Percentiles rank a stretch among this genome's conserved stretches.
Evolutionary conservation across 2,329 filamentous ascomycete genomes (phyloP).

Genomic region (Cordyceps cateniannulata): DNA sequence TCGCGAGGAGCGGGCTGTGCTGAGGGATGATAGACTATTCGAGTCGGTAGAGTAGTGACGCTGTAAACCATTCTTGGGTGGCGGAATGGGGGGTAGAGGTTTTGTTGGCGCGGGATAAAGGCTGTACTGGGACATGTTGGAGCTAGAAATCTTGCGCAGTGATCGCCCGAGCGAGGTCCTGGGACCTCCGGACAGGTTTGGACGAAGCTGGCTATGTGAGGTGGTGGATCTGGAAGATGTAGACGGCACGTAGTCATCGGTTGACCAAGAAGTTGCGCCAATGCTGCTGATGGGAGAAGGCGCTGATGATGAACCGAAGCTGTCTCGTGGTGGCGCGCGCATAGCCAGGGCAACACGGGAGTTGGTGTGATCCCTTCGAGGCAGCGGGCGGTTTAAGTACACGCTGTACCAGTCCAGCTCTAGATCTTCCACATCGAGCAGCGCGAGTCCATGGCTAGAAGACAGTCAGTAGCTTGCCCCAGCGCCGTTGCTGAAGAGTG

Average conservation of each 20-base stretch:
- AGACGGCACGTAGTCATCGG: neutral
- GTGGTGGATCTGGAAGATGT: neutral
- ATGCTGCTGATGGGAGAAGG: neutral
- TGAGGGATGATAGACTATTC: conserved; percentile 10
- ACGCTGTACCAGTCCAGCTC: neutral
- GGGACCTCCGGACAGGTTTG: neutral
- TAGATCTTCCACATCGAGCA: neutral
- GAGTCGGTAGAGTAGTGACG: conserved; percentile 1
- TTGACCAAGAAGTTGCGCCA: neutral
- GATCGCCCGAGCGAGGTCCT: neutral
- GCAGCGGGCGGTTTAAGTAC: neutral
- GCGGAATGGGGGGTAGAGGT: conserved; percentile 10
- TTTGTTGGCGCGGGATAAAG: conserved; percentile 11
- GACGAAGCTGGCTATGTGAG: neutral
- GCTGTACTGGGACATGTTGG: conserved; percentile 8
- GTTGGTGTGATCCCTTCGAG: neutral
- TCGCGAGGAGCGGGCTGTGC: conserved; percentile 1
- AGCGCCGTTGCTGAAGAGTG: neutral
- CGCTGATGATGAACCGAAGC: neutral
- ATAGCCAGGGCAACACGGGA: neutral
- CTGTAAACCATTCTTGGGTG: neutral
- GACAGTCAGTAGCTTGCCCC: neutral
- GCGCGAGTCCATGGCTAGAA: conserved; percentile 4
- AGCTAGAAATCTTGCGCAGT: neutral
- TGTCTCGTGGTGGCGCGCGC: neutral